phyloP scores from a whole-genome alignment of 441 rosid species.

The Breynia disticha region DNA sequence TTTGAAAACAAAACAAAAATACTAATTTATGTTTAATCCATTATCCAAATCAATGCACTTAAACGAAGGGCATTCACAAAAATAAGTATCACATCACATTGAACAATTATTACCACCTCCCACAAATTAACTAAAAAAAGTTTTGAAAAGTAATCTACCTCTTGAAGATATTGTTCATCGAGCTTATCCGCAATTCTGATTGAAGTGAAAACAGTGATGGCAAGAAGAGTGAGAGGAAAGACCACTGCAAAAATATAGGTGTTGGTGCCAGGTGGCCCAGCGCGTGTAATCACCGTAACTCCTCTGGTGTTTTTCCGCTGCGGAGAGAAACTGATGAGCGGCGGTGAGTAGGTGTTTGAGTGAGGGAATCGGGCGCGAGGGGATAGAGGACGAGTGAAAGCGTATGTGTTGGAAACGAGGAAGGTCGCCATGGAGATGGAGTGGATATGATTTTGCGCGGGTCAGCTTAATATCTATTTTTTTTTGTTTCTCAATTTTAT shows the following conservation, averaged over 20 bases:
- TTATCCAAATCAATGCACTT: too few species aligned
- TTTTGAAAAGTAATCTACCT: constrained; percentile 30
- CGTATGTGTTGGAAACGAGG: constrained; percentile 25
- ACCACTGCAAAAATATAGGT: constrained; percentile 56
- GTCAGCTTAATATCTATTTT: not conserved
- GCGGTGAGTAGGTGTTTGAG: constrained; percentile 2
- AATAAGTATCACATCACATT: too few species aligned
- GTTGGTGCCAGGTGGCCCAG: constrained; percentile 56
- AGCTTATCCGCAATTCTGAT: constrained; percentile 63
- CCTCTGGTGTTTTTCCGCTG: constrained; percentile 25
- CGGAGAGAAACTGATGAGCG: constrained; percentile 13
- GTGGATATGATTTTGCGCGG: not conserved
- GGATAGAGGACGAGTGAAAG: constrained; percentile 13
- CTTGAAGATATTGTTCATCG: constrained; percentile 59
- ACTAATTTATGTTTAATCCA: too few species aligned
- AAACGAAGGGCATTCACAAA: too few species aligned
- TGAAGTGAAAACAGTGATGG: constrained; percentile 55
- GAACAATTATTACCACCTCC: not conserved
- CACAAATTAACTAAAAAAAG: not conserved
- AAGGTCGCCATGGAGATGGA: constrained; percentile 31
- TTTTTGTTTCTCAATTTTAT: not conserved
- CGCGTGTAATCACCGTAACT: constrained; percentile 40
- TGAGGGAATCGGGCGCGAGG: constrained; percentile 11
- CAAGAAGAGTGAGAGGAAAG: constrained; percentile 61
- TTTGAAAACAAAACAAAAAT: too few species aligned